Evolutionary conservation across 2,329 filamentous ascomycete species (phyloP).

Genomic region (Aureobasidium subglaciale): DNA sequence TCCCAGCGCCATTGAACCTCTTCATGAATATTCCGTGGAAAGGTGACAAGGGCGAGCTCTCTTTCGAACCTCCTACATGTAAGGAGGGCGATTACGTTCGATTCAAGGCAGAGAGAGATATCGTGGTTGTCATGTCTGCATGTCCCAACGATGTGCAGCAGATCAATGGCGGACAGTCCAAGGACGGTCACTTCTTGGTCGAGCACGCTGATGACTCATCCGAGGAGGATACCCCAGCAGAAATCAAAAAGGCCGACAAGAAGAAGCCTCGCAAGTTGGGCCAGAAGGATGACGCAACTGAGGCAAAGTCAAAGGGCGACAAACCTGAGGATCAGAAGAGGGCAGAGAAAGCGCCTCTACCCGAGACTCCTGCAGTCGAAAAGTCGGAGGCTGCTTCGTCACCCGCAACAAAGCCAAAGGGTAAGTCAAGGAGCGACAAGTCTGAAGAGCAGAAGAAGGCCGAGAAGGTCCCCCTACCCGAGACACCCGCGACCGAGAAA

Average conservation of each 20-base stretch:
- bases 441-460: slow-evolving; percentile 9
- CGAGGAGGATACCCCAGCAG: slow-evolving; percentile 11
- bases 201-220: slow-evolving; percentile 24
- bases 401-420: background rate
- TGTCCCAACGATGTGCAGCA: slow-evolving; percentile 40
- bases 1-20: slow-evolving; percentile 40
- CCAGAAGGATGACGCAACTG: slow-evolving; percentile 4
- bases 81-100: slow-evolving; percentile 39
- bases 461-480: slow-evolving; percentile 1
- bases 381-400: slow-evolving; percentile 3
- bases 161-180: slow-evolving; percentile 36
- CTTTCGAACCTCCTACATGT: slow-evolving; percentile 34
- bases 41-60: slow-evolving; percentile 34
- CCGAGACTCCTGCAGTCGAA: background rate
- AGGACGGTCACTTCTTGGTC: slow-evolving; percentile 39
- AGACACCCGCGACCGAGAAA: background rate
- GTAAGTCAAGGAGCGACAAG: background rate
- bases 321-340: slow-evolving; percentile 1
- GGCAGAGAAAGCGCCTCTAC: slow-evolving; percentile 2
- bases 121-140: slow-evolving; percentile 42
- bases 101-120: slow-evolving; percentile 37
- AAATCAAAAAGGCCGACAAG: slow-evolving; percentile 5
- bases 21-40: slow-evolving; percentile 43
- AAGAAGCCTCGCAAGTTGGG: slow-evolving; percentile 10
- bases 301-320: background rate